Conservation (phyloP, 768 basidiomycete genomes). For the Clavulina sp. region DNA sequence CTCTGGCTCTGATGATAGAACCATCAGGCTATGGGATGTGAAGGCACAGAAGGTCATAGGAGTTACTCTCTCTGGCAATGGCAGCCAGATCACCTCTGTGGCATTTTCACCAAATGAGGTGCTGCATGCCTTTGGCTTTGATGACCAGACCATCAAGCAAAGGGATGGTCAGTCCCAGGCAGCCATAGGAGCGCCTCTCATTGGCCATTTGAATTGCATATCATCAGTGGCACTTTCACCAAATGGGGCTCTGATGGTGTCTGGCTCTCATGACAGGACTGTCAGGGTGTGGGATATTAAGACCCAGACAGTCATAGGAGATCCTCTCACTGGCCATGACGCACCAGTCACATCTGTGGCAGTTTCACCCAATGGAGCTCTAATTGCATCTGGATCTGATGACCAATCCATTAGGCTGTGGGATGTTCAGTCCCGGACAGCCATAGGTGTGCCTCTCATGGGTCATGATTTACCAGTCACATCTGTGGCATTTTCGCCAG, state of each 20-base stretch:
- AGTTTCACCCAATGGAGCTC: constrained; percentile 25
- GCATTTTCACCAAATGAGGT: neutral
- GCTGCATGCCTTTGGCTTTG: neutral
- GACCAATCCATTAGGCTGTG: constrained; percentile 27
- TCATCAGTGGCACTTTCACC: neutral
- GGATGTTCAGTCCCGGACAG: constrained; percentile 24
- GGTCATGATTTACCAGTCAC: constrained; percentile 19
- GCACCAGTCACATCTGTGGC: no score
- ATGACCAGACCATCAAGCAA: neutral
- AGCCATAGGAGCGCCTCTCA: constrained; percentile 11
- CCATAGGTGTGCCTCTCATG: constrained; percentile 11
- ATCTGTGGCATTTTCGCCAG: constrained; percentile 24
- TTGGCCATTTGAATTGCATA: neutral
- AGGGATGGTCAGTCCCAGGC: constrained; percentile 22
- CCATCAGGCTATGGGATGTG: constrained; percentile 29
- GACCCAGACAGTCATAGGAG: neutral
- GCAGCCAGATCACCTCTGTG: neutral
- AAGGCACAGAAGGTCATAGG: no score
- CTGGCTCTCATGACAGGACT: no score
- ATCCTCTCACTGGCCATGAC: neutral
- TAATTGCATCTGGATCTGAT: constrained; percentile 26
- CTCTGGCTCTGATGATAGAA: constrained; percentile 25
- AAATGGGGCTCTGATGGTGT: no score
- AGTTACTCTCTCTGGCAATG: neutral
- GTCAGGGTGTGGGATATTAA: neutral